Percentiles rank a stretch among this genome's conserved stretches.
Conservation (phyloP, 31 red algal genomes). For the Asparagopsis taxiformis region DNA sequence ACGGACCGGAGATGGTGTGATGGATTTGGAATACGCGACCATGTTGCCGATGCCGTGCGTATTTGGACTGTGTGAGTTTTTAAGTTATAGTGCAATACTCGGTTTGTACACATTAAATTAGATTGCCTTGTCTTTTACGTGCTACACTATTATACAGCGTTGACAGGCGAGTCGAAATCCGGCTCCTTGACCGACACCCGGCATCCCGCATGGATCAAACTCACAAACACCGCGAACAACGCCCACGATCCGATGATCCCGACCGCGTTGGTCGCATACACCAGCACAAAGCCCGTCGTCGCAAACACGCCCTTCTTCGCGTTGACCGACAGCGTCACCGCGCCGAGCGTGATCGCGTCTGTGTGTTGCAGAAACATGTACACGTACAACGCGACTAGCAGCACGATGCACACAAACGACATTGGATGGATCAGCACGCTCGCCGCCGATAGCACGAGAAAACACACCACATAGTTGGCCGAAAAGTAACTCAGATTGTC, state of each 20-base stretch:
- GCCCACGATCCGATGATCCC: constrained; percentile 49
- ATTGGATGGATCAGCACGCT: constrained; percentile 34
- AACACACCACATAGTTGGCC: constrained; percentile 30
- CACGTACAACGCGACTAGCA: constrained; percentile 21
- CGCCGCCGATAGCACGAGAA: constrained; percentile 15
- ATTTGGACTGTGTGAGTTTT: too few species aligned
- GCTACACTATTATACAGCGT: constrained; percentile 21
- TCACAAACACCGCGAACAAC: constrained; percentile 32
- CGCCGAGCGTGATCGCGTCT: constrained; percentile 12
- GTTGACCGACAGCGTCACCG: constrained; percentile 9
- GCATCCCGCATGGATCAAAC: constrained; percentile 40
- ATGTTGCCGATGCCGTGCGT: too few species aligned
- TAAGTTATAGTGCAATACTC: too few species aligned
- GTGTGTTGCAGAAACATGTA: constrained; percentile 27
- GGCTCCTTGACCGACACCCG: constrained; percentile 45
- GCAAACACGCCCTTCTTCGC: constrained; percentile 24
- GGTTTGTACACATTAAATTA: too few species aligned
- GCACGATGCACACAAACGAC: constrained; percentile 30
- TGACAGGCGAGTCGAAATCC: constrained; percentile 33
- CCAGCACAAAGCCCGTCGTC: constrained; percentile 2
- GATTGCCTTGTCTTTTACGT: too few species aligned
- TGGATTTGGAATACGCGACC: too few species aligned
- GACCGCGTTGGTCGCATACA: constrained; percentile 27
- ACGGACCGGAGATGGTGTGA: too few species aligned
- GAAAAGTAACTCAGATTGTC: constrained; percentile 52